Evolutionary conservation across 306 rosid genomes (phyloP).

Genomic region (Prunus kanzakura): DNA sequence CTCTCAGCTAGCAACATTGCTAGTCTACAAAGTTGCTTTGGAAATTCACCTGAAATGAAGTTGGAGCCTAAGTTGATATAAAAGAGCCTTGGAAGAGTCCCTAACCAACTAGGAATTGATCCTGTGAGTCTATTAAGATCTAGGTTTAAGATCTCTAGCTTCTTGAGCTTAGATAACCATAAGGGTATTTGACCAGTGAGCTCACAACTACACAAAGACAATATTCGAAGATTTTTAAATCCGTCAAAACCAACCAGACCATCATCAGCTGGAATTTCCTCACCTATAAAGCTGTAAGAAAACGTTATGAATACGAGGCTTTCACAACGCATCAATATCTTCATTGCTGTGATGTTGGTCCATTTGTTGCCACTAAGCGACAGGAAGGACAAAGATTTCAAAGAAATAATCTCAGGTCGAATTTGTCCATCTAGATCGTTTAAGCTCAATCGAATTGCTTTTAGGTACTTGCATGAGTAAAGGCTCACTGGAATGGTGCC

Average conservation of each 20-base stretch:
- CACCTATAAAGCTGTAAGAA: neutral
- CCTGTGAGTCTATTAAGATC: neutral
- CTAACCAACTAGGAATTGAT: neutral
- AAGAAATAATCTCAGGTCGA: neutral
- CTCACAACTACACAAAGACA: neutral
- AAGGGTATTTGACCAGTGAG: neutral
- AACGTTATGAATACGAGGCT: neutral
- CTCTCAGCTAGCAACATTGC: neutral
- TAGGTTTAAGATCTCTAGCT: neutral
- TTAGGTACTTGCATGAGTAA: too few species aligned
- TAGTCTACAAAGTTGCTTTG: neutral
- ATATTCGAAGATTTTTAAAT: neutral
- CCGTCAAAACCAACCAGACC: neutral
- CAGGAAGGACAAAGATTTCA: neutral
- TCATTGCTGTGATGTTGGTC: neutral
- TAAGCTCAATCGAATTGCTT: too few species aligned
- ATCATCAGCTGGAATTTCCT: neutral
- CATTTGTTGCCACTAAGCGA: neutral
- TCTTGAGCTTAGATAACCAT: neutral
- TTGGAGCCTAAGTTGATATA: neutral
- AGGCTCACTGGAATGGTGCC: too few species aligned
- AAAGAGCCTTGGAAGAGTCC: neutral
- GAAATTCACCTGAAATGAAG: neutral
- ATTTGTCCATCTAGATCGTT: neutral
- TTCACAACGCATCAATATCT: neutral